A percentile compares a stretch with the other conserved stretches of the same genome.
These are phyloP conservation scores for Carex myosuroides DNA, from an alignment of 176 grass and related monocot species.

Conservation along the genomic window DNA sequence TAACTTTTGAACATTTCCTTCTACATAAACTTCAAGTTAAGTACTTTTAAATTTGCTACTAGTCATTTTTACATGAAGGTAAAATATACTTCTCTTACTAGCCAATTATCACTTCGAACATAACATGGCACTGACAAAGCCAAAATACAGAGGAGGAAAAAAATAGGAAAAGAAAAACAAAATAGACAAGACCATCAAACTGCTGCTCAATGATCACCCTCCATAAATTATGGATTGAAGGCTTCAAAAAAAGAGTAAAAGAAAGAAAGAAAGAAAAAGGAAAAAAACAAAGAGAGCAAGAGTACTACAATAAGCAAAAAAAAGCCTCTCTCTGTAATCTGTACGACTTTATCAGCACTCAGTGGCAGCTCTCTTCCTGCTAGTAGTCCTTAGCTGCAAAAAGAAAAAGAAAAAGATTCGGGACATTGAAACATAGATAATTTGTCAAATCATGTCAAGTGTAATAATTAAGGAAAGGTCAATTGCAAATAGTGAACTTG, in stretches of 20 bases:
- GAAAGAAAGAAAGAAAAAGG: neutral
- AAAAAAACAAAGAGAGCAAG: neutral
- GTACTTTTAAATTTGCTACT: neutral
- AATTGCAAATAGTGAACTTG: conserved; percentile 15
- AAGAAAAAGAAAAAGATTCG: conserved; percentile 3
- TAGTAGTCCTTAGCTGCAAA: conserved; percentile 32
- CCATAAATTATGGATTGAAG: conserved; percentile 14
- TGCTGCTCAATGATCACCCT: conserved; percentile 4
- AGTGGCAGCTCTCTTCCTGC: conserved; percentile 60
- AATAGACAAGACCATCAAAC: conserved; percentile 13
- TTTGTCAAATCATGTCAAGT: neutral
- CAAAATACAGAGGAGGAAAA: neutral
- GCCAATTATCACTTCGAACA: neutral
- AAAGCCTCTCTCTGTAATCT: neutral
- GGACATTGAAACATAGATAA: neutral
- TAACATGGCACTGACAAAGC: neutral
- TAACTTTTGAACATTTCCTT: neutral
- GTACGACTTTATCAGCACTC: conserved; percentile 29
- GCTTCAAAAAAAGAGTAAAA: conserved; percentile 12
- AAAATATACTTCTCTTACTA: conserved; percentile 6
- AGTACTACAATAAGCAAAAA: conserved; percentile 4
- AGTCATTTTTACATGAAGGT: neutral
- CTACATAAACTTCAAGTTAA: neutral
- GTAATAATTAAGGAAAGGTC: neutral
- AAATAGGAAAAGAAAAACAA: neutral